phyloP scores from a whole-genome alignment of 2,329 filamentous ascomycete species.

The Nothophaeocryptopus gaeumannii region DNA sequence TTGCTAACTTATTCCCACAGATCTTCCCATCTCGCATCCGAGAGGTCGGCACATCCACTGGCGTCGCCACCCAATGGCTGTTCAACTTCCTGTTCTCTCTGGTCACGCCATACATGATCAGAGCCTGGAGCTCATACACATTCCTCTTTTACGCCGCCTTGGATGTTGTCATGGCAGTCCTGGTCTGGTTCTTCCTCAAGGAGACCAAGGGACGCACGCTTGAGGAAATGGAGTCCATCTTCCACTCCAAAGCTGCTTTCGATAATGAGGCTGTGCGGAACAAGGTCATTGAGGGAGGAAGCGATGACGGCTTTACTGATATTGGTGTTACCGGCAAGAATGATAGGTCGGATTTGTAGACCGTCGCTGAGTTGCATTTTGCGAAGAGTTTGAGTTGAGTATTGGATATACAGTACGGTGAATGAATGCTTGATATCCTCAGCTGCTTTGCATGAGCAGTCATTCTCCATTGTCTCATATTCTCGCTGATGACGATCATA shows the following conservation, averaged over 20 bases:
- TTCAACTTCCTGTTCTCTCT: constrained; percentile 53
- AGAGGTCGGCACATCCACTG: constrained; percentile 50
- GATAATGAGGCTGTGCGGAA: constrained; percentile 26
- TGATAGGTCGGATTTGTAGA: too few relatives aligned
- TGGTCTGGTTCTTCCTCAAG: constrained; percentile 39
- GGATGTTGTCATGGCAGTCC: constrained; percentile 42
- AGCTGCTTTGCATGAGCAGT: too few relatives aligned
- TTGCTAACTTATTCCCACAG: constrained; percentile 8
- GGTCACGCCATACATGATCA: constrained; percentile 52
- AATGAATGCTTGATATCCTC: too few relatives aligned
- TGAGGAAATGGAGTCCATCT: constrained; percentile 36
- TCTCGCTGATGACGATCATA: too few relatives aligned
- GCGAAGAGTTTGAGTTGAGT: too few relatives aligned
- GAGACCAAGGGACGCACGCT: constrained; percentile 39
- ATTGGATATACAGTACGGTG: too few relatives aligned
- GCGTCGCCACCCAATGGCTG: constrained; percentile 51
- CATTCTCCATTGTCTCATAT: too few relatives aligned
- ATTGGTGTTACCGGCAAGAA: background rate
- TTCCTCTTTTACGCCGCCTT: constrained; percentile 48
- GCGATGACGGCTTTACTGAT: constrained; percentile 15
- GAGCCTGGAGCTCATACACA: constrained; percentile 48
- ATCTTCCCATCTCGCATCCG: constrained; percentile 54
- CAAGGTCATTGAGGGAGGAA: constrained; percentile 16
- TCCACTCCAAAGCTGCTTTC: constrained; percentile 26
- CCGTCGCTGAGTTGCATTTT: too few relatives aligned